Conservation (phyloP, 2,329 filamentous ascomycete species). For the Cladorrhinum sp. region DNA sequence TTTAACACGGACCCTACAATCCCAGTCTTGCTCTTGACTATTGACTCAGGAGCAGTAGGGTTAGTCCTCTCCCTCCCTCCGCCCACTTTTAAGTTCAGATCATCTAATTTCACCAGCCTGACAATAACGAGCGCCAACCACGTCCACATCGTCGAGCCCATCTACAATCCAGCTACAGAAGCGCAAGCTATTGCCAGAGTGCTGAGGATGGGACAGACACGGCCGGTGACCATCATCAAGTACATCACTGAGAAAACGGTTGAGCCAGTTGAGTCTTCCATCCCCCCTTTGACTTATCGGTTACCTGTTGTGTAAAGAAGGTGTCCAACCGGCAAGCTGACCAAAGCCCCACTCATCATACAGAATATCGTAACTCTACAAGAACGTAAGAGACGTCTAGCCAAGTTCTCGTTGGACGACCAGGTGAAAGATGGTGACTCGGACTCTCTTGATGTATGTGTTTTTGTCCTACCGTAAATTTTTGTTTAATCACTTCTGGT, state of each 20-base stretch:
- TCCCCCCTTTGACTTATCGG: background rate
- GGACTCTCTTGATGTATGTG: background rate
- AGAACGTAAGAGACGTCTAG: background rate
- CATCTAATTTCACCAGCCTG: background rate
- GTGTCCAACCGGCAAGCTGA: background rate
- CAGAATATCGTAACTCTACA: background rate
- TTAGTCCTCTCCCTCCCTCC: conserved; percentile 26
- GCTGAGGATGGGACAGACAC: conserved; percentile 7
- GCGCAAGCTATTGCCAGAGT: conserved; percentile 10
- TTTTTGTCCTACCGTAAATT: too few relatives aligned
- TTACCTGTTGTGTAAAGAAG: too few relatives aligned
- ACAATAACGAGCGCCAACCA: conserved; percentile 4
- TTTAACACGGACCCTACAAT: conserved; percentile 5
- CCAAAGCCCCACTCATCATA: background rate
- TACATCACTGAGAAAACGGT: conserved; percentile 4
- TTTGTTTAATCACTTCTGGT: background rate
- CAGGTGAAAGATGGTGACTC: background rate
- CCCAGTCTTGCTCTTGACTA: conserved; percentile 50
- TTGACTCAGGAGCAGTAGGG: conserved; percentile 50
- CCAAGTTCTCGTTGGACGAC: background rate
- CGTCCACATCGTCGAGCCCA: conserved; percentile 13
- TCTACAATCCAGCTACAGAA: conserved; percentile 8
- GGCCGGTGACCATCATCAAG: background rate
- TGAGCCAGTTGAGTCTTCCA: conserved; percentile 1
- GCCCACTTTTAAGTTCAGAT: too few relatives aligned